These are phyloP conservation scores for Fusarium sarcochroum DNA, from an alignment of 2,329 filamentous ascomycete genomes.

Conservation along the genomic window DNA sequence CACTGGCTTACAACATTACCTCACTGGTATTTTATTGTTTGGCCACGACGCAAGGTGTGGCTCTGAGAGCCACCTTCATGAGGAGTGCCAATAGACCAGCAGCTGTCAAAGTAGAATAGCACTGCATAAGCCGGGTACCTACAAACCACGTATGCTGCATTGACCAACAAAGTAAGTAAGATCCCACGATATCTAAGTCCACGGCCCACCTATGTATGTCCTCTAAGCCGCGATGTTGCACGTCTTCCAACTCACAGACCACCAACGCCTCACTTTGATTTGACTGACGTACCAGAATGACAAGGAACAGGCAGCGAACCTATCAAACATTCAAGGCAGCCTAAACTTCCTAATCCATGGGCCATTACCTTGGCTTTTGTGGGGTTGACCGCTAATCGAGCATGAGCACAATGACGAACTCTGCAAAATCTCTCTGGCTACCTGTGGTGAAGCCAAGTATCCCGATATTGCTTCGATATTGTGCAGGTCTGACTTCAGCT, in stretches of 20 bases:
- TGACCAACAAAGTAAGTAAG: slow-evolving; percentile 9
- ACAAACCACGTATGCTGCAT: slow-evolving; percentile 4
- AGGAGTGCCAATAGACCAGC: not conserved
- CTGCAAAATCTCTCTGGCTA: slow-evolving; percentile 18
- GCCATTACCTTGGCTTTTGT: slow-evolving; percentile 16
- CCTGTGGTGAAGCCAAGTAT: not conserved
- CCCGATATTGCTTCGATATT: not conserved
- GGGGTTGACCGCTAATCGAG: slow-evolving; percentile 28
- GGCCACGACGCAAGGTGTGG: not conserved
- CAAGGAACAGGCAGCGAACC: slow-evolving; percentile 15
- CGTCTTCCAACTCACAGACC: slow-evolving; percentile 28
- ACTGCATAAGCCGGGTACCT: not conserved
- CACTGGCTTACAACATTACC: too few species aligned
- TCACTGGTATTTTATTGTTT: not conserved
- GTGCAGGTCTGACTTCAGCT: slow-evolving; percentile 12
- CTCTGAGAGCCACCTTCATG: not conserved
- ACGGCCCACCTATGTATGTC: not conserved
- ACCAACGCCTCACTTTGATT: slow-evolving; percentile 28
- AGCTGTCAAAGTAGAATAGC: not conserved
- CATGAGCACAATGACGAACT: slow-evolving; percentile 20
- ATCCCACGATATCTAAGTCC: not conserved
- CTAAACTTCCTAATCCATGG: not conserved
- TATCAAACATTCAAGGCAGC: slow-evolving; percentile 2
- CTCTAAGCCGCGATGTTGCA: slow-evolving; percentile 10
- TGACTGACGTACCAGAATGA: slow-evolving; percentile 12